Evolutionary conservation across 371 early-diverging fungal species (phyloP).

Genomic region (Circinella umbellata): DNA sequence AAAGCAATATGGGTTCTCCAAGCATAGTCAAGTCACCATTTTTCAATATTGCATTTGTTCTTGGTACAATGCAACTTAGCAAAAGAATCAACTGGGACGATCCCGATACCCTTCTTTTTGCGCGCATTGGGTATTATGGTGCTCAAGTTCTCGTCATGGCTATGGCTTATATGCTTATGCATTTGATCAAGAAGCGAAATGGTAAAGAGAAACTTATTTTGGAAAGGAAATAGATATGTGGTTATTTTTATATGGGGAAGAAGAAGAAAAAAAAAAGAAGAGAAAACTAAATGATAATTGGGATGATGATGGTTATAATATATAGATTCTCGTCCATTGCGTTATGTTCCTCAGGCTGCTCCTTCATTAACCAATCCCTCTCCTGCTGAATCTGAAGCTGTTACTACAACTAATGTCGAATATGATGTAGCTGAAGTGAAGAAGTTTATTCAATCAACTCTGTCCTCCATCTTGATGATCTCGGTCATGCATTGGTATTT

Average conservation of each 20-base stretch:
- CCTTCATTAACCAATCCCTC: constrained; percentile 40
- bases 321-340: constrained; percentile 67
- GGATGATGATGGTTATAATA: neutral
- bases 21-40: constrained; percentile 46
- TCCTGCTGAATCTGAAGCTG: constrained; percentile 32
- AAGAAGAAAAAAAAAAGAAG: too few species aligned
- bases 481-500: constrained; percentile 87
- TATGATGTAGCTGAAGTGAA: constrained; percentile 85
- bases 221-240: neutral
- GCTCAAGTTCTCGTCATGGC: constrained; percentile 67
- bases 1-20: constrained; percentile 46
- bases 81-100: constrained; percentile 73
- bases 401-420: constrained; percentile 78
- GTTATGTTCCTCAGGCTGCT: constrained; percentile 63
- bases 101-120: constrained; percentile 60
- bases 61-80: constrained; percentile 74
- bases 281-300: neutral
- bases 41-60: constrained; percentile 70
- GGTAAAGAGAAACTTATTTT: constrained; percentile 29
- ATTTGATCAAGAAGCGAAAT: constrained; percentile 68
- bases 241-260: too few species aligned
- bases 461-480: constrained; percentile 75
- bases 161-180: constrained; percentile 61
- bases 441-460: constrained; percentile 71
- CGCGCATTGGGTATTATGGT: constrained; percentile 70